These are phyloP conservation scores for Lepidopterella palustris DNA, from an alignment of 495 filamentous ascomycete species.

Conservation along the genomic window DNA sequence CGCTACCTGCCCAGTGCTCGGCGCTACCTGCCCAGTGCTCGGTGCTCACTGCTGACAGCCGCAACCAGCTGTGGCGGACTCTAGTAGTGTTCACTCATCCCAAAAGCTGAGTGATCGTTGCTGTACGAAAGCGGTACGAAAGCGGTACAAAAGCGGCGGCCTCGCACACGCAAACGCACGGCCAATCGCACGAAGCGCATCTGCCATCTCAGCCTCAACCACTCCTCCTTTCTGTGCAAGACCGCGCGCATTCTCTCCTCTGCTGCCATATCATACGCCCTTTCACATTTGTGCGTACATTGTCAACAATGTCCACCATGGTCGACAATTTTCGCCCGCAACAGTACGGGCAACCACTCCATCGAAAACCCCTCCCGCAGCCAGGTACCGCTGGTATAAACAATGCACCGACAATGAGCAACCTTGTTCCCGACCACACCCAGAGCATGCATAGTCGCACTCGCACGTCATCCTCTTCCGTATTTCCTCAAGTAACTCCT, in stretches of 20 bases:
- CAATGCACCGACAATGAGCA: not conserved
- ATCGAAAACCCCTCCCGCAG: conserved; percentile 1
- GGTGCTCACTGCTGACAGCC: not conserved
- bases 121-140: too few species aligned
- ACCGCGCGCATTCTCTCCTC: not conserved
- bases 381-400: not conserved
- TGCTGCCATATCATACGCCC: not conserved
- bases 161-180: not conserved
- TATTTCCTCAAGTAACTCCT: conserved; percentile 18
- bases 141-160: not conserved
- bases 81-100: not conserved
- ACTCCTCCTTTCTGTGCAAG: not conserved
- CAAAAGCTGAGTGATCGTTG: not conserved
- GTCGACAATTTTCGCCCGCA: not conserved
- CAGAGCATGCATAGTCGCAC: conserved; percentile 23
- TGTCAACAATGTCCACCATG: not conserved
- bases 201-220: not conserved
- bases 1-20: not conserved
- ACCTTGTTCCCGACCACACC: conserved; percentile 1
- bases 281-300: not conserved
- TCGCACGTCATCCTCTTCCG: conserved; percentile 29
- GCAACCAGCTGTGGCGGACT: not conserved
- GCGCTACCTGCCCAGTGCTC: too few species aligned
- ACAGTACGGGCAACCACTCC: not conserved
- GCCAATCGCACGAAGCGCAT: not conserved